Evolutionary conservation across 179 eudicot genomes (phyloP).

Genomic region (Beta macrorhiza): DNA sequence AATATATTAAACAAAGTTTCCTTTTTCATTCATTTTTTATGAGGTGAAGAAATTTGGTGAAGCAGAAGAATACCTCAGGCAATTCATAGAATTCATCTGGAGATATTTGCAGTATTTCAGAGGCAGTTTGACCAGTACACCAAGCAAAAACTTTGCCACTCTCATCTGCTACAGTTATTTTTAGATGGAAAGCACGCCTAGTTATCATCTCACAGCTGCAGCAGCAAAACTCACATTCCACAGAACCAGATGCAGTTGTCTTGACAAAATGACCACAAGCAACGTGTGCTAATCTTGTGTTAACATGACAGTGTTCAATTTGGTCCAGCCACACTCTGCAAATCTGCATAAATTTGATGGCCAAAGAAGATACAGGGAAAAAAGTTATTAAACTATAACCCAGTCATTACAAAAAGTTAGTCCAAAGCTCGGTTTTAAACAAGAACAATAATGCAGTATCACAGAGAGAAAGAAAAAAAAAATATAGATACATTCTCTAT

Average conservation of each 20-base stretch:
- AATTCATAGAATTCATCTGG: constrained; percentile 75
- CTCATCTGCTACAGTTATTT: constrained; percentile 72
- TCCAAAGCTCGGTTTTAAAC: neutral
- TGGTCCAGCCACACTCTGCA: constrained; percentile 82
- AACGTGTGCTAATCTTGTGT: constrained; percentile 62
- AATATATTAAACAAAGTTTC: neutral
- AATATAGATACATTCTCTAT: neutral
- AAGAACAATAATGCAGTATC: constrained; percentile 1
- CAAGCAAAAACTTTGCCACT: constrained; percentile 72
- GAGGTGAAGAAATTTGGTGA: neutral
- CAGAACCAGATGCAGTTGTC: constrained; percentile 34
- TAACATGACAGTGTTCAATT: constrained; percentile 68
- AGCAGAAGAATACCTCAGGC: constrained; percentile 62
- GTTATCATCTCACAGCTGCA: constrained; percentile 51
- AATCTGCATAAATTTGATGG: constrained; percentile 42
- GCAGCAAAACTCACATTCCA: constrained; percentile 69
- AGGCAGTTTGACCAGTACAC: constrained; percentile 88
- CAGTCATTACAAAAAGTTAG: neutral
- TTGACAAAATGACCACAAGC: constrained; percentile 73
- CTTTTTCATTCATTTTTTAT: neutral
- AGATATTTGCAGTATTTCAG: constrained; percentile 85
- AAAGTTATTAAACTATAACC: neutral
- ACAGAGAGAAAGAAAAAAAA: neutral
- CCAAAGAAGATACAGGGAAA: neutral
- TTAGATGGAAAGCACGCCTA: constrained; percentile 61